These are phyloP conservation scores for Citrus sp. DNA, from an alignment of 345 rosid genomes.

Conservation along the genomic window DNA sequence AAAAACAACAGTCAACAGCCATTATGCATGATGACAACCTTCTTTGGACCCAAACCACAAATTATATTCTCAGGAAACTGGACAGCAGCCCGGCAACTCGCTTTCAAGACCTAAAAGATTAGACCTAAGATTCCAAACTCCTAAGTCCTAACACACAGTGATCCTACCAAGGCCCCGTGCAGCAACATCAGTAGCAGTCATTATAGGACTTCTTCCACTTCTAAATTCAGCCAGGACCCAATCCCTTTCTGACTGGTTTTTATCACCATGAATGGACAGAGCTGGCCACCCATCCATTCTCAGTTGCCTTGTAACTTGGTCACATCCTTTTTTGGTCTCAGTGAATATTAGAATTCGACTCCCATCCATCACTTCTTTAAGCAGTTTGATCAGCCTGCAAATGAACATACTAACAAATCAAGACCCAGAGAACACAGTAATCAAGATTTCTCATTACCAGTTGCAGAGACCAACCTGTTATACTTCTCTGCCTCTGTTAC, in stretches of 20 bases:
- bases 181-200: slow-evolving; percentile 99
- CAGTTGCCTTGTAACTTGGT: slow-evolving; percentile 89
- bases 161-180: slow-evolving; percentile 99
- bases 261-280: slow-evolving; percentile 95
- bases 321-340: slow-evolving; percentile 96
- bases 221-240: slow-evolving; percentile 95
- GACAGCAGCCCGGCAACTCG: slow-evolving; percentile 96
- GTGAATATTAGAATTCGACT: slow-evolving; percentile 79
- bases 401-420: slow-evolving; percentile 3
- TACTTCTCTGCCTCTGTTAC: slow-evolving; percentile 78
- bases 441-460: neutral
- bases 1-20: slow-evolving; percentile 8
- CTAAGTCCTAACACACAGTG: slow-evolving; percentile 60
- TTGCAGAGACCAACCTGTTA: slow-evolving; percentile 57
- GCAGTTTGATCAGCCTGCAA: slow-evolving; percentile 69
- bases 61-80: slow-evolving; percentile 60
- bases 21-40: slow-evolving; percentile 21
- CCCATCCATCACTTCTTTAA: slow-evolving; percentile 82
- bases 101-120: slow-evolving; percentile 34
- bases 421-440: neutral
- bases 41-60: slow-evolving; percentile 57
- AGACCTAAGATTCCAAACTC: slow-evolving; percentile 52
- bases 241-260: slow-evolving; percentile 91
- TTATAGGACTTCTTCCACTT: slow-evolving; percentile 86
- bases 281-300: slow-evolving; percentile 99